A percentile compares a stretch with the other conserved stretches of the same genome.
These are phyloP conservation scores for Iris pallida DNA, from an alignment of 116 monocot genomes.

Conservation along the genomic window DNA sequence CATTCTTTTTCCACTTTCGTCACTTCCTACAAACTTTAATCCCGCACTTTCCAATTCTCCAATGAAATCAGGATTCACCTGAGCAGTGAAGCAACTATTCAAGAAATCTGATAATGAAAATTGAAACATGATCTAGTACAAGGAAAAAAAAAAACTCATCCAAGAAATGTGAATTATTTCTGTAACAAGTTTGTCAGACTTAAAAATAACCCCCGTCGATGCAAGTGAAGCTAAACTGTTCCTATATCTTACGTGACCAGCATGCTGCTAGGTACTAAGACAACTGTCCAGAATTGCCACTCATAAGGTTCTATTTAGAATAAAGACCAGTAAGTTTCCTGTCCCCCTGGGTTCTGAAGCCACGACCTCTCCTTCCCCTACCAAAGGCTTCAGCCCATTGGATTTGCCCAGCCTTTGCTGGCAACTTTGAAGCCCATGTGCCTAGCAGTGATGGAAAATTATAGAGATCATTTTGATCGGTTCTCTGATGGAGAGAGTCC, in stretches of 20 bases:
- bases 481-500: too few species aligned
- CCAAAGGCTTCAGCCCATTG: too few species aligned
- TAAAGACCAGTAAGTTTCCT: too few species aligned
- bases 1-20: conserved; percentile 85
- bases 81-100: not conserved
- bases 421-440: too few species aligned
- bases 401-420: too few species aligned
- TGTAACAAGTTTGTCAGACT: too few species aligned
- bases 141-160: not conserved
- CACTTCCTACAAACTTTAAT: conserved; percentile 81
- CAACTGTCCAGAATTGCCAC: not conserved
- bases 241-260: not conserved
- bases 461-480: too few species aligned
- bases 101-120: not conserved
- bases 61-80: conserved; percentile 86
- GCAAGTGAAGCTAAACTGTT: not conserved
- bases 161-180: not conserved
- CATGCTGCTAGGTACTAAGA: not conserved
- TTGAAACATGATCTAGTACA: not conserved
- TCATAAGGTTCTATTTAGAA: too few species aligned
- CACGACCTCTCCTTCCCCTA: too few species aligned
- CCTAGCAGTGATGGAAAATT: too few species aligned
- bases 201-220: not conserved
- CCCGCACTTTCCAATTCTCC: conserved; percentile 60
- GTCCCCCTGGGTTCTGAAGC: too few species aligned